phyloP scores from a whole-genome alignment of 257 asterid species.

The Penstemon newberryi region DNA sequence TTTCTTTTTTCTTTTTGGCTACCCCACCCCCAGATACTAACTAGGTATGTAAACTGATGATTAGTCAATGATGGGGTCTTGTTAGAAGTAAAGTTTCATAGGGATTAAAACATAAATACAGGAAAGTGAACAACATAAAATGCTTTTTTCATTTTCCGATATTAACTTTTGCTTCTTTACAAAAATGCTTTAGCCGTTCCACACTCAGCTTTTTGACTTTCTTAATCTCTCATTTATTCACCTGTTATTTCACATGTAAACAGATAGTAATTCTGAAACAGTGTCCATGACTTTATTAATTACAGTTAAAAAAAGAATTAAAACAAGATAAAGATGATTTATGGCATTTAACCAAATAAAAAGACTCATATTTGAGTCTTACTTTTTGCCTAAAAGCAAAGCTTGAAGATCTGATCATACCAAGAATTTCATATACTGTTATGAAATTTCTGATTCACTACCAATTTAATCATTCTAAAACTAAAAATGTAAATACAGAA shows the following conservation, averaged over 20 bases:
- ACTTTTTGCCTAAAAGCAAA: constrained; percentile 18
- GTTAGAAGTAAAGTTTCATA: constrained; percentile 19
- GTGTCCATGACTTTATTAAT: constrained; percentile 25
- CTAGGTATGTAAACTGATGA: constrained; percentile 25
- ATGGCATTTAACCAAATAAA: constrained; percentile 18
- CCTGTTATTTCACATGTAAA: constrained; percentile 38
- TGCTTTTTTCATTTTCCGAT: constrained; percentile 64
- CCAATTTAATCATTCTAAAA: neutral
- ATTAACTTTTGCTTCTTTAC: constrained; percentile 55
- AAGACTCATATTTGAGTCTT: neutral
- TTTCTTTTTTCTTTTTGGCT: neutral
- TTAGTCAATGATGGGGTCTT: constrained; percentile 63
- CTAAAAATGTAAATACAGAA: neutral
- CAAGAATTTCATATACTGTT: neutral
- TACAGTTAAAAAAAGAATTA: neutral
- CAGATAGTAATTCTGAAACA: constrained; percentile 15
- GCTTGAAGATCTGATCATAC: neutral
- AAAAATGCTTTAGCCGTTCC: constrained; percentile 51
- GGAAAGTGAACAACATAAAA: constrained; percentile 36
- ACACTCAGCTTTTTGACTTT: constrained; percentile 58
- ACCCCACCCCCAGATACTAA: neutral
- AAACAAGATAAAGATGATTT: neutral
- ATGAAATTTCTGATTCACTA: neutral
- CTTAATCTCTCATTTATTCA: neutral
- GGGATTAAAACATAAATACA: constrained; percentile 23